Evolutionary conservation across 2,329 filamentous ascomycete genomes (phyloP).

Genomic region (Emergomyces pasteurianus): DNA sequence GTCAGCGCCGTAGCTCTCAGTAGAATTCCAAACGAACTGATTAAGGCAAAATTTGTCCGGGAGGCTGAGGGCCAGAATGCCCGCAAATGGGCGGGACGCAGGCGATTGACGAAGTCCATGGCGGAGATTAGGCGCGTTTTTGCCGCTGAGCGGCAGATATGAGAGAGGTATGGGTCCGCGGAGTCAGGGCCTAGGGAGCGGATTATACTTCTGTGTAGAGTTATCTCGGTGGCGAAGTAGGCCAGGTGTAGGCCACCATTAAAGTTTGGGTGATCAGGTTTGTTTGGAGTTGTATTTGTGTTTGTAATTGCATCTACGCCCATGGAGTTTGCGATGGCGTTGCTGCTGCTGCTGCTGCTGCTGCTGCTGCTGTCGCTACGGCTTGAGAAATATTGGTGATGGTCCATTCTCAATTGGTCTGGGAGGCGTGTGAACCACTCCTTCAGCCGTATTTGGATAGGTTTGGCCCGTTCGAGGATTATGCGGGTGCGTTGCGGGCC

Average conservation of each 20-base stretch:
- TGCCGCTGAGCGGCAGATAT: conserved; percentile 86
- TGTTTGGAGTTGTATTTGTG: conserved; percentile 20
- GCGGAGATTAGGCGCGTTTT: conserved; percentile 90
- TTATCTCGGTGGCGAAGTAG: conserved; percentile 91
- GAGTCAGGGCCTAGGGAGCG: conserved; percentile 53
- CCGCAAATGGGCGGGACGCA: conserved; percentile 74
- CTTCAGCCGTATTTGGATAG: conserved; percentile 40
- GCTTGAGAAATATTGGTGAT: conserved; percentile 11
- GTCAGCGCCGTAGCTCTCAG: conserved; percentile 82
- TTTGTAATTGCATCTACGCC: conserved; percentile 33
- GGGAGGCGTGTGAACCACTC: conserved; percentile 43
- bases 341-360: not conserved
- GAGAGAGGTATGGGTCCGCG: conserved; percentile 67
- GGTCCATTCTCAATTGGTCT: conserved; percentile 38
- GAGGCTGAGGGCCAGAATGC: conserved; percentile 61
- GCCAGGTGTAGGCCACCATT: conserved; percentile 72
- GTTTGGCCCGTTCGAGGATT: conserved; percentile 42
- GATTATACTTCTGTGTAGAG: conserved; percentile 80
- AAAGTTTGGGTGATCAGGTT: conserved; percentile 17
- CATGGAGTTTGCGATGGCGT: not conserved
- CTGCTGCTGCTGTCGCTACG: too few species aligned
- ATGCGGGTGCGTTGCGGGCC: conserved; percentile 36
- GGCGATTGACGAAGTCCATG: conserved; percentile 93
- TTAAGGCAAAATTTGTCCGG: conserved; percentile 70
- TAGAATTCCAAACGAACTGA: conserved; percentile 84